Conservation (phyloP, 371 early-diverging fungal genomes). For the Sporodiniella umbellata region DNA sequence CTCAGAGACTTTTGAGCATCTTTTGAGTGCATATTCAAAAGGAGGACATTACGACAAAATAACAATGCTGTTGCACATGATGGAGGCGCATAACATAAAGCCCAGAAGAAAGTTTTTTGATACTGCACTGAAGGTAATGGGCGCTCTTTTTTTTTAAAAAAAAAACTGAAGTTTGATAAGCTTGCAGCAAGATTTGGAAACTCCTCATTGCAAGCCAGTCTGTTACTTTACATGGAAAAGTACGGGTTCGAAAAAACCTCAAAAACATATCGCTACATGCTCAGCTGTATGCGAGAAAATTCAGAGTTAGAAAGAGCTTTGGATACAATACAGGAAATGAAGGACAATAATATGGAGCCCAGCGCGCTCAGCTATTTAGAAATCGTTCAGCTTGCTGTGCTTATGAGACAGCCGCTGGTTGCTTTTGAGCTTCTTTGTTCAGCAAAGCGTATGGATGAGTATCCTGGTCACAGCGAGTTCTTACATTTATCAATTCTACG, state of each 20-base stretch:
- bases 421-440: constrained; percentile 41
- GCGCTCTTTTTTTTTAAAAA: neutral
- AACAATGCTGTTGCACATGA: constrained; percentile 17
- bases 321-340: constrained; percentile 38
- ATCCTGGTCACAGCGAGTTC: constrained; percentile 19
- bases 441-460: constrained; percentile 31
- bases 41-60: constrained; percentile 1
- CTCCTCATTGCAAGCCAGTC: constrained; percentile 15
- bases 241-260: constrained; percentile 8
- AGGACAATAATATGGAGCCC: constrained; percentile 7
- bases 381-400: constrained; percentile 20
- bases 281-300: constrained; percentile 32
- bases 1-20: constrained; percentile 17
- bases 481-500: constrained; percentile 38
- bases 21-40: constrained; percentile 31
- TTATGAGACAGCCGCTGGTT: constrained; percentile 12
- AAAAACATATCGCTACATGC: constrained; percentile 18
- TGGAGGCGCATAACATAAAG: constrained; percentile 12
- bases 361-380: constrained; percentile 11
- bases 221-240: constrained; percentile 26
- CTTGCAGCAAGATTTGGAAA: constrained; percentile 23
- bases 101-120: constrained; percentile 17
- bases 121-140: constrained; percentile 31
- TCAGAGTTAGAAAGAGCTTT: constrained; percentile 37
- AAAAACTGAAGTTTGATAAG: constrained; percentile 8